A percentile compares a stretch with the other conserved stretches of the same genome.
These are phyloP conservation scores for Arabidopsis arenosa DNA, from an alignment of 345 rosid genomes.

Conservation along the genomic window DNA sequence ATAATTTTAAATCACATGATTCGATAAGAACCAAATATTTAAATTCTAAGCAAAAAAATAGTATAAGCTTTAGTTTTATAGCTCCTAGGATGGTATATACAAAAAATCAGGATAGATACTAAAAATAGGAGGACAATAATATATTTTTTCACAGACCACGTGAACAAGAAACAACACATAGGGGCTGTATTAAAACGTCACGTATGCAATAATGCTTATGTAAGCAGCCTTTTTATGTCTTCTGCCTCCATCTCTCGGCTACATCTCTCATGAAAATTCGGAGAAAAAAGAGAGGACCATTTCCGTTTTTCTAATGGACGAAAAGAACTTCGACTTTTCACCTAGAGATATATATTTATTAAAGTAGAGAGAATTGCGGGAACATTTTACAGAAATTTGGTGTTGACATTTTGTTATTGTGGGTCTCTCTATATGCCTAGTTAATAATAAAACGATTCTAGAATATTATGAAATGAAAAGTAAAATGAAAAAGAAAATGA, in stretches of 20 bases:
- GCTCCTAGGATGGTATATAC: too few species aligned
- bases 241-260: constrained; percentile 17
- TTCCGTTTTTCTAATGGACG: constrained; percentile 17
- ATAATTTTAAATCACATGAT: neutral
- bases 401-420: constrained; percentile 33
- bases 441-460: neutral
- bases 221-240: constrained; percentile 23
- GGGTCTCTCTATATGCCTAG: constrained; percentile 25
- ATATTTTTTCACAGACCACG: constrained; percentile 17
- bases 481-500: neutral
- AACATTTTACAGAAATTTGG: constrained; percentile 34
- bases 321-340: constrained; percentile 27
- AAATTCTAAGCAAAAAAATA: too few species aligned
- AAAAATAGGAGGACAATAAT: constrained; percentile 1
- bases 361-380: neutral
- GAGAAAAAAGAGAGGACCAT: neutral
- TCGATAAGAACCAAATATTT: neutral
- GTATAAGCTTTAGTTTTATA: too few species aligned
- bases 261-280: constrained; percentile 17
- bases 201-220: constrained; percentile 41
- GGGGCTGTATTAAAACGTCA: constrained; percentile 33
- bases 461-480: neutral
- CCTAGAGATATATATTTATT: neutral
- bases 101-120: neutral
- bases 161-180: constrained; percentile 23